Percentiles rank a stretch among this genome's conserved stretches.
Evolutionary conservation across 2,329 filamentous ascomycete species (phyloP).

Genomic region (Zymoseptoria brevis): DNA sequence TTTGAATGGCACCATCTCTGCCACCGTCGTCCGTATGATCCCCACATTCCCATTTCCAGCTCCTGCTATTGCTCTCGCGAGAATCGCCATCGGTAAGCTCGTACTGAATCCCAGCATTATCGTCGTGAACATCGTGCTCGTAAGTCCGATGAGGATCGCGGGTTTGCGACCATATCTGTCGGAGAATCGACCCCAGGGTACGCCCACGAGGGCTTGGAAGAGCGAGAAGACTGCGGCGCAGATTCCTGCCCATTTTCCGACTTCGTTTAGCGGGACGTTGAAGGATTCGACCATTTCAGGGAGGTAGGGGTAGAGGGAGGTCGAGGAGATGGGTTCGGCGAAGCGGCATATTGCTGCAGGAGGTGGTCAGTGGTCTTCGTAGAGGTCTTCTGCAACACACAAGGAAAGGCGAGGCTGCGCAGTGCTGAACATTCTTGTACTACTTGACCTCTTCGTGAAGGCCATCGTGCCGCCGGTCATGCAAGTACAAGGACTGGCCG

Average conservation of each 20-base stretch:
- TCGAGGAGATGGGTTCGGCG: slow-evolving; percentile 84
- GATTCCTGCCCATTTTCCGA: slow-evolving; percentile 78
- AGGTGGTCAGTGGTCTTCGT: slow-evolving; percentile 9
- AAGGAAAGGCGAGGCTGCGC: background rate
- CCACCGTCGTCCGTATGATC: slow-evolving; percentile 76
- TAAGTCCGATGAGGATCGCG: slow-evolving; percentile 63
- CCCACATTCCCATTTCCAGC: slow-evolving; percentile 76
- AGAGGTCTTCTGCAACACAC: background rate
- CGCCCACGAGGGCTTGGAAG: slow-evolving; percentile 75
- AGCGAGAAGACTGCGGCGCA: slow-evolving; percentile 77
- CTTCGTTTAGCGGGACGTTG: slow-evolving; percentile 59
- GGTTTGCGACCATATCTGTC: slow-evolving; percentile 77
- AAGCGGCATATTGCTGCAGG: slow-evolving; percentile 76
- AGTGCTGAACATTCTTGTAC: background rate
- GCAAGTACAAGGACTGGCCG: too few relatives aligned
- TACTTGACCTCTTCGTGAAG: background rate
- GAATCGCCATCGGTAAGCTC: slow-evolving; percentile 70
- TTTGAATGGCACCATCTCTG: slow-evolving; percentile 81
- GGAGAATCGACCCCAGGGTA: slow-evolving; percentile 77
- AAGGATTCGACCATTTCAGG: slow-evolving; percentile 82
- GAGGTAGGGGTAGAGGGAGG: slow-evolving; percentile 89
- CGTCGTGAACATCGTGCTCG: slow-evolving; percentile 73
- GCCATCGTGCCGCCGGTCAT: background rate
- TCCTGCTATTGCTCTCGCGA: slow-evolving; percentile 69
- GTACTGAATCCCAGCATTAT: slow-evolving; percentile 78